A percentile compares a stretch with the other conserved stretches of the same genome.
These are phyloP conservation scores for Pouteria campechiana DNA, from an alignment of 179 eudicot genomes.

Conservation along the genomic window DNA sequence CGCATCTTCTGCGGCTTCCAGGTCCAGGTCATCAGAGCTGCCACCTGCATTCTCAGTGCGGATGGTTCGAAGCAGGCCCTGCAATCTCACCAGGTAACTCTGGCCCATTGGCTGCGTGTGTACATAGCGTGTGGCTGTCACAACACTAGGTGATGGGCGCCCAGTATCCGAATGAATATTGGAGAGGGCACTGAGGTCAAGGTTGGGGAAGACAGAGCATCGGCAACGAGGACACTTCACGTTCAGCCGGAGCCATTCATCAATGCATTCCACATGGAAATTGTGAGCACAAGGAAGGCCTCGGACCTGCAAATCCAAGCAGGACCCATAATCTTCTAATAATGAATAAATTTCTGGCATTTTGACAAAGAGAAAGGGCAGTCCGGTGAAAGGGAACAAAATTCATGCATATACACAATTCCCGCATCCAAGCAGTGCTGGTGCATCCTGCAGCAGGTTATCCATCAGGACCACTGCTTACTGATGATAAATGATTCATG, in stretches of 20 bases:
- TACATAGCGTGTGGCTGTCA: conserved; percentile 39
- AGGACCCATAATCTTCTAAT: no score
- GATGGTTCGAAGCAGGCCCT: conserved; percentile 62
- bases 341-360: no score
- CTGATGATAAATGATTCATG: no score
- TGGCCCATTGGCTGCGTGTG: conserved; percentile 69
- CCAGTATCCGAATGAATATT: conserved; percentile 68
- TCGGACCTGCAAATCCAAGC: conserved; percentile 98
- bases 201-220: conserved; percentile 89
- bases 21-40: conserved; percentile 20
- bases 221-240: conserved; percentile 97
- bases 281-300: conserved; percentile 99
- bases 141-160: conserved; percentile 33
- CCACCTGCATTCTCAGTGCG: conserved; percentile 34
- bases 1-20: conserved; percentile 45
- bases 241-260: conserved; percentile 90
- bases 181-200: conserved; percentile 86
- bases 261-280: conserved; percentile 95
- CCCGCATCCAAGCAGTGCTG: no score
- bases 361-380: no score
- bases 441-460: no score
- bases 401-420: no score
- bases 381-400: no score
- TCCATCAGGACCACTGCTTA: no score
- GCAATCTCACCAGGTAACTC: conserved; percentile 67